These are phyloP conservation scores for Physaria fendleri DNA, from an alignment of 345 rosid genomes.

Conservation along the genomic window DNA sequence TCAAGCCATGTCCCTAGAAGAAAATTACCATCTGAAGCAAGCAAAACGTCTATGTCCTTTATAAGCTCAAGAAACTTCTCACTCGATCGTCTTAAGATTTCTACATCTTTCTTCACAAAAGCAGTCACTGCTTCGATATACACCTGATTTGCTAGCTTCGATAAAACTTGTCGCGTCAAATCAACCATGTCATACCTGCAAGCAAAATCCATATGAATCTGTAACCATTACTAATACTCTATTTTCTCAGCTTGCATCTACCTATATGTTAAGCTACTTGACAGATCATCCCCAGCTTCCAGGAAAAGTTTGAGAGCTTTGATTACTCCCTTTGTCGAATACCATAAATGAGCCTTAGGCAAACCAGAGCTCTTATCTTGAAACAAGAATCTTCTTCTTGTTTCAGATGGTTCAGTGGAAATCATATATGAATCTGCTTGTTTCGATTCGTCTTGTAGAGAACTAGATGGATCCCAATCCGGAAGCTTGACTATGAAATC, in stretches of 20 bases:
- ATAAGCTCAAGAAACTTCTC: constrained; percentile 59
- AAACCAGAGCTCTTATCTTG: constrained; percentile 37
- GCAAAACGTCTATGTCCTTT: constrained; percentile 63
- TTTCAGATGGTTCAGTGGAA: constrained; percentile 19
- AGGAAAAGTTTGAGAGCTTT: constrained; percentile 61
- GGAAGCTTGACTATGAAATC: constrained; percentile 91
- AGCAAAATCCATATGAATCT: constrained; percentile 16
- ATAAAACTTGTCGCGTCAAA: constrained; percentile 80
- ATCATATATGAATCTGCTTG: constrained; percentile 26
- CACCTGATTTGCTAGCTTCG: constrained; percentile 80
- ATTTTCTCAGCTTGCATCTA: constrained; percentile 17
- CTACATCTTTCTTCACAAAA: constrained; percentile 43
- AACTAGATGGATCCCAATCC: constrained; percentile 74
- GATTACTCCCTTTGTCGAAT: constrained; percentile 50
- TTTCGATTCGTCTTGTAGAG: constrained; percentile 26
- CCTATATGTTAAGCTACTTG: constrained; percentile 75
- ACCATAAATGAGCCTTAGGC: constrained; percentile 88
- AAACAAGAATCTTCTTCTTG: constrained; percentile 59
- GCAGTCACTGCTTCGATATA: constrained; percentile 62
- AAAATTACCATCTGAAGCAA: constrained; percentile 78
- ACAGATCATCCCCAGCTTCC: constrained; percentile 57
- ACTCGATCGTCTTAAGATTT: constrained; percentile 38
- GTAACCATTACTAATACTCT: constrained; percentile 6
- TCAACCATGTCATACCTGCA: constrained; percentile 91
- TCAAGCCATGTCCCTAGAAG: constrained; percentile 91